Evolutionary conservation across 192 early-diverging fungal species (phyloP).

Genomic region (Rhizophagus prolifer): DNA sequence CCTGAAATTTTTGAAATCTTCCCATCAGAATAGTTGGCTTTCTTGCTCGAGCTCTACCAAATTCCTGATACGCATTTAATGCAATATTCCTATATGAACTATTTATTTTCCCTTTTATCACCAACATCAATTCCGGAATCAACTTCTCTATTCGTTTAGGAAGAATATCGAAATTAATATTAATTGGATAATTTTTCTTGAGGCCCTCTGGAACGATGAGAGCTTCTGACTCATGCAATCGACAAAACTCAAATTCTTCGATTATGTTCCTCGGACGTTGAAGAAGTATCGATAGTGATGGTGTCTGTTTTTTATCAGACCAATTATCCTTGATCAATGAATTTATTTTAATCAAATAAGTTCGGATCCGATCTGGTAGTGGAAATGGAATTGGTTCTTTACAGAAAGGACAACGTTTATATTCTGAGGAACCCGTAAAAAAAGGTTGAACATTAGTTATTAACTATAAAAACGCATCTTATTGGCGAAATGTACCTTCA

Average conservation of each 20-base stretch:
- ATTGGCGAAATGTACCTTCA: not conserved
- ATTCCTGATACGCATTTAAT: slow-evolving; percentile 33
- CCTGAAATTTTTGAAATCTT: slow-evolving; percentile 43
- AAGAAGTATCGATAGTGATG: not conserved
- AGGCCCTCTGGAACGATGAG: slow-evolving; percentile 42
- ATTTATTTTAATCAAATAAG: slow-evolving; percentile 1
- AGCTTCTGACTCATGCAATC: slow-evolving; percentile 42
- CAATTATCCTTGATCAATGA: not conserved
- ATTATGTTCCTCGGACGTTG: not conserved
- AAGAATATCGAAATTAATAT: slow-evolving; percentile 42
- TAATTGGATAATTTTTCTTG: slow-evolving; percentile 35
- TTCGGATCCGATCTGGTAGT: not conserved
- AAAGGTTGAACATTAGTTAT: too few relatives aligned
- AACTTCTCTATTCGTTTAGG: slow-evolving; percentile 35
- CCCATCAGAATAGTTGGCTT: slow-evolving; percentile 42
- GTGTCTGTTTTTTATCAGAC: not conserved
- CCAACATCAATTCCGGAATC: slow-evolving; percentile 33
- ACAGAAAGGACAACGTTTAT: slow-evolving; percentile 8
- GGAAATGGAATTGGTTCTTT: not conserved
- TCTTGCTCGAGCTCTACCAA: slow-evolving; percentile 45
- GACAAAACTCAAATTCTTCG: slow-evolving; percentile 50
- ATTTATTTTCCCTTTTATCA: slow-evolving; percentile 30
- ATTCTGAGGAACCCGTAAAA: not conserved
- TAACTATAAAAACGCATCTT: not conserved
- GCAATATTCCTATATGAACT: slow-evolving; percentile 41